Evolutionary conservation across 2,329 filamentous ascomycete species (phyloP).

Genomic region (Verticillium nonalfalfae): DNA sequence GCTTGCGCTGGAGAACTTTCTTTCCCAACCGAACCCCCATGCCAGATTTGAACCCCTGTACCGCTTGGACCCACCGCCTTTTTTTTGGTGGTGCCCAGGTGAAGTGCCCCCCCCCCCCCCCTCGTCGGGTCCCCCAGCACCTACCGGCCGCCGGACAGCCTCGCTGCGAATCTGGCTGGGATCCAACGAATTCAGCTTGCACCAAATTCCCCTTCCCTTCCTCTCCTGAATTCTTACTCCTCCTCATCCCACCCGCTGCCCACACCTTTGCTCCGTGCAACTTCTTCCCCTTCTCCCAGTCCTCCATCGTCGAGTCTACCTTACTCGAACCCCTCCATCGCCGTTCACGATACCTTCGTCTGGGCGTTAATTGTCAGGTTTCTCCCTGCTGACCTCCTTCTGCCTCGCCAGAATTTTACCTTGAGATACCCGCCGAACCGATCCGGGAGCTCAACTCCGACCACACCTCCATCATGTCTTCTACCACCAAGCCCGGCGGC

Average conservation of each 20-base stretch:
- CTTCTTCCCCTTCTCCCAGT: not conserved
- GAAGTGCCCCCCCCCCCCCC: not conserved
- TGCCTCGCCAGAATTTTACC: slow-evolving; percentile 12
- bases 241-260: not conserved
- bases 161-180: slow-evolving; percentile 12
- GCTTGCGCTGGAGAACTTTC: not conserved
- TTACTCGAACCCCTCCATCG: not conserved
- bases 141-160: slow-evolving; percentile 12
- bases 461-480: slow-evolving; percentile 8
- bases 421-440: slow-evolving; percentile 8
- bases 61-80: slow-evolving; percentile 13
- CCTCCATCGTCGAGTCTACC: not conserved
- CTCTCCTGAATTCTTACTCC: slow-evolving; percentile 8
- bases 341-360: slow-evolving; percentile 3
- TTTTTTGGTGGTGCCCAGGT: slow-evolving; percentile 15
- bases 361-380: slow-evolving; percentile 10
- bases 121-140: slow-evolving; percentile 2
- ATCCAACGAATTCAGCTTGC: slow-evolving; percentile 14
- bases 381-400: slow-evolving; percentile 11
- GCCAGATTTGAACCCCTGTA: not conserved
- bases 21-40: slow-evolving; percentile 1
- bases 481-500: slow-evolving; percentile 40
- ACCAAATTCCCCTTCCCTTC: slow-evolving; percentile 8
- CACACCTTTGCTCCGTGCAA: slow-evolving; percentile 7
- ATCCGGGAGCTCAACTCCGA: slow-evolving; percentile 2